Percentiles rank a stretch among this genome's conserved stretches.
Conservation (phyloP, 140 eudicot genomes). For the Ambrosia hybrid region DNA sequence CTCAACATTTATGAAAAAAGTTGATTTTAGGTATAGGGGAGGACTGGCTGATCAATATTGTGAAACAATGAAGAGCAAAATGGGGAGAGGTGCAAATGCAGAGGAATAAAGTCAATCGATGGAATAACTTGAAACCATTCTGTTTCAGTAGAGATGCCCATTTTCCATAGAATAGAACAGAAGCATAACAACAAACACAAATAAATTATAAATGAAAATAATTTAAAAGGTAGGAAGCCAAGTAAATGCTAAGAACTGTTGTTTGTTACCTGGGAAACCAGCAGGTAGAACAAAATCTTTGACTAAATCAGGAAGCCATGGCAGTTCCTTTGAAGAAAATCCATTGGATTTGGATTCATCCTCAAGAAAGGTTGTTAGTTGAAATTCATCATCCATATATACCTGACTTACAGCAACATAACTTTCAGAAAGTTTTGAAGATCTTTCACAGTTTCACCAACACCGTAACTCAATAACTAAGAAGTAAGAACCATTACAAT, state of each 20-base stretch:
- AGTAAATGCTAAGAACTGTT: not conserved
- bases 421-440: not conserved
- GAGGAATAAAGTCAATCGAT: not conserved
- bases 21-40: not conserved
- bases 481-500: not conserved
- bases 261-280: conserved; percentile 76
- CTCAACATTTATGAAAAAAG: not conserved
- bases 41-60: not conserved
- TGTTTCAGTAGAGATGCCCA: not conserved
- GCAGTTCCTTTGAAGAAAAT: conserved; percentile 37
- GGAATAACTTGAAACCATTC: not conserved
- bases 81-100: not conserved
- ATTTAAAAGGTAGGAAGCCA: not conserved
- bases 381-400: conserved; percentile 51
- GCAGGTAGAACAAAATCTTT: conserved; percentile 86
- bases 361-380: conserved; percentile 52
- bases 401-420: conserved; percentile 43
- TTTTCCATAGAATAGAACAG: too few relatives aligned
- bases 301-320: conserved; percentile 78
- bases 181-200: not conserved
- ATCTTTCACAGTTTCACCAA: not conserved
- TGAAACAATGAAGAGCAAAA: not conserved
- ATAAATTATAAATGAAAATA: not conserved
- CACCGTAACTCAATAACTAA: not conserved
- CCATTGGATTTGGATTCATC: conserved; percentile 37